Evolutionary conservation across 768 basidiomycete genomes (phyloP).

Genomic region (Pleurotus eryngii): DNA sequence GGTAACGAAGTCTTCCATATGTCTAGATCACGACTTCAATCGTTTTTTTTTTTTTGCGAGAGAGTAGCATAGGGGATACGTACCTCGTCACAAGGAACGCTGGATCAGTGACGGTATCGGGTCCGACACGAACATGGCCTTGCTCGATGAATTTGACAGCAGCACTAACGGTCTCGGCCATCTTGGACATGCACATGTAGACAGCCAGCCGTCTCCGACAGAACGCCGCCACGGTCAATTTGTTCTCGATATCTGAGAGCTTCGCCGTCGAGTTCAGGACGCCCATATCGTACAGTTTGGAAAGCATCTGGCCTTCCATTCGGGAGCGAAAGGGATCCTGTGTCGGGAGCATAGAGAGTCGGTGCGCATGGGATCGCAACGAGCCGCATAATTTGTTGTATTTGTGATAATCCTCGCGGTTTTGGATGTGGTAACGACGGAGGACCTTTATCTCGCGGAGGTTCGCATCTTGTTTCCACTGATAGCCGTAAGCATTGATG

Average conservation of each 20-base stretch:
- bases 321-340: slow-evolving; percentile 84
- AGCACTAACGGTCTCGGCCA: slow-evolving; percentile 93
- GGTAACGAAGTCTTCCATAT: slow-evolving; percentile 99
- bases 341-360: slow-evolving; percentile 80
- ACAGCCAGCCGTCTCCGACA: slow-evolving; percentile 91
- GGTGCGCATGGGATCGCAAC: slow-evolving; percentile 81
- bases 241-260: slow-evolving; percentile 93
- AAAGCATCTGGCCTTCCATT: slow-evolving; percentile 84
- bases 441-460: slow-evolving; percentile 90
- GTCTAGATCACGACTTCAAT: slow-evolving; percentile 37
- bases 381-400: slow-evolving; percentile 96
- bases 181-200: slow-evolving; percentile 87
- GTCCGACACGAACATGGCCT: slow-evolving; percentile 95
- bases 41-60: too few relatives aligned
- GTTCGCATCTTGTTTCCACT: slow-evolving; percentile 98
- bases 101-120: slow-evolving; percentile 93
- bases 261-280: slow-evolving; percentile 84
- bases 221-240: slow-evolving; percentile 92
- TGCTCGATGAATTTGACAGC: slow-evolving; percentile 98
- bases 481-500: slow-evolving; percentile 9
- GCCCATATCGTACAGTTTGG: slow-evolving; percentile 97
- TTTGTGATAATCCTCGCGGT: slow-evolving; percentile 94
- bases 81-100: slow-evolving; percentile 92
- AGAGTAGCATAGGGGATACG: slow-evolving; percentile 10
- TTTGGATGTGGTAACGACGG: slow-evolving; percentile 92